Base-by-base conservation (phyloP, 257 asterid genomes). In the Fraxinus quadrangulata region DNA sequence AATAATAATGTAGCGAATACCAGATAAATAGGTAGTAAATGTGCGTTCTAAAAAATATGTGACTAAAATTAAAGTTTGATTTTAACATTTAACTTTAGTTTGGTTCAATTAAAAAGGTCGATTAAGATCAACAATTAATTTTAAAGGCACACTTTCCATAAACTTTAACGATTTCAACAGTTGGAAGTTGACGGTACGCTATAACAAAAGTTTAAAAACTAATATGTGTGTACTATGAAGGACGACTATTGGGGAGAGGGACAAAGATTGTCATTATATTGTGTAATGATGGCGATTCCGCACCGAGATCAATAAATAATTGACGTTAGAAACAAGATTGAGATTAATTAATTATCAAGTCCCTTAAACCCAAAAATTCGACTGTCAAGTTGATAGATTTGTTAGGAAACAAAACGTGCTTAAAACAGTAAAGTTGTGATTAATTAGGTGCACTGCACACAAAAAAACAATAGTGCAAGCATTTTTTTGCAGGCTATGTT, bases 361-460 rank as follows among this genome's bases (percentile, higher is more conserved):
- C 65, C 10, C 65, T 54, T n/a, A 54, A 54, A 54, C 65, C 65
- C 26, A 54, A 54, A 54, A 54, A 54, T 54, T 54, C 65, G 65
- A 54, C 65, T 6, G 28, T 54, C 65, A 54, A 54, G 65, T 54
- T n/a, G 65, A 19, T 54, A 19, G 65, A 3, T 51, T 51, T 51
- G 23, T 51, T 51, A 51, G 63, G 63, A 17, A 51, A 51, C 63
- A 51, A 49, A 49, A 49, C 61, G 61, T 49, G 61, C 4, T 54
- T 54, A 54, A 54, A 17, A 54, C 26, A 54, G 26, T 54, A 54
- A 54, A 54, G 65, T 54, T 54, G 63, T 54, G 28, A n/a, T 6
- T 54, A 54, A 54, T 19, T 54, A 54, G 63, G 26, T n/a, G 26
- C 12, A 54, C 11, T 54, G 23, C 26, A 54, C 65, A 54, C 21